Evolutionary conservation across 345 rosid genomes (phyloP).

Genomic region (Odontarrhena argentea): DNA sequence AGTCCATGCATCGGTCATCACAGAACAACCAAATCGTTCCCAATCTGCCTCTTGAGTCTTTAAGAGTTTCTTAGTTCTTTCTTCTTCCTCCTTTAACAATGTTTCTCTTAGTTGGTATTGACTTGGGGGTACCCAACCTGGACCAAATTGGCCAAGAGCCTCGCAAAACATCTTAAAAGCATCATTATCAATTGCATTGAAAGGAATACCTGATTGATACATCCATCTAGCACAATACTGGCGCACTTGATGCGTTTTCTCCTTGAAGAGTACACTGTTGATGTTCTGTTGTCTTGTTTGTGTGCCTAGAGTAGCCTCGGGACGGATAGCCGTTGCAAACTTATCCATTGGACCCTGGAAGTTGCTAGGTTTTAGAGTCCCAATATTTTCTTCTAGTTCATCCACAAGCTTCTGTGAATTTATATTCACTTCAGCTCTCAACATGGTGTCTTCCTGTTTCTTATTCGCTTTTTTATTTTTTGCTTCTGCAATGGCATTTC

Average conservation of each 20-base stretch:
- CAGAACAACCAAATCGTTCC: not conserved
- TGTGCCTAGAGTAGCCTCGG: not conserved
- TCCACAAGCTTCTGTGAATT: not conserved
- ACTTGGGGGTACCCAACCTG: slow-evolving; percentile 3
- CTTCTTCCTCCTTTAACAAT: too few relatives aligned
- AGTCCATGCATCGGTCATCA: too few relatives aligned
- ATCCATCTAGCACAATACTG: slow-evolving; percentile 13
- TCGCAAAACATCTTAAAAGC: slow-evolving; percentile 1
- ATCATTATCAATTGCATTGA: slow-evolving; percentile 21
- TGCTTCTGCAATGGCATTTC: slow-evolving; percentile 4
- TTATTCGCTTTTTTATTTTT: not conserved
- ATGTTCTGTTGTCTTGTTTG: not conserved
- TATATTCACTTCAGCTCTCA: slow-evolving; percentile 1
- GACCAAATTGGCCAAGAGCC: slow-evolving; percentile 7
- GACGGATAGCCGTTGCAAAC: not conserved
- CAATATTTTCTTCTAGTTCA: too few relatives aligned
- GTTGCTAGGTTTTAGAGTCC: not conserved
- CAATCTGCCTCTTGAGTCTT: not conserved
- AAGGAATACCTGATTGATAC: not conserved
- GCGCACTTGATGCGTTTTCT: not conserved
- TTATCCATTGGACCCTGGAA: slow-evolving; percentile 14
- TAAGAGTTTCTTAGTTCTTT: not conserved
- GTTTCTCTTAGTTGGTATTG: not conserved
- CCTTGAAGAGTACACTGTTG: not conserved
- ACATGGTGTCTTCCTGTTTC: not conserved